phyloP scores from a whole-genome alignment of 2,329 filamentous ascomycete species.

The Orbilia blumenaviensis region DNA sequence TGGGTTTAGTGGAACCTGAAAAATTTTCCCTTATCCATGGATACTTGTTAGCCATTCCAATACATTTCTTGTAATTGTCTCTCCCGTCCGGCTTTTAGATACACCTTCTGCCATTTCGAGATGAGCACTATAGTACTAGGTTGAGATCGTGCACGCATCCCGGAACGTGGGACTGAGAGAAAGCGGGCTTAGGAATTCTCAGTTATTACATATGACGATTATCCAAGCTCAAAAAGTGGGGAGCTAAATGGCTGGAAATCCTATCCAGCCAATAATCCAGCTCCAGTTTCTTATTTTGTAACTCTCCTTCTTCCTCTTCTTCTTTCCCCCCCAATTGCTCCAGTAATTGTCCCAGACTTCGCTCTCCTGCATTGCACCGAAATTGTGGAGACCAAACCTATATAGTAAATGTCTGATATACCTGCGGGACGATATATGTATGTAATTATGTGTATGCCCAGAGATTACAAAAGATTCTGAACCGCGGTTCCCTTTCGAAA shows the following conservation, averaged over 20 bases:
- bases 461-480: neutral
- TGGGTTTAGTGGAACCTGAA: neutral
- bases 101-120: neutral
- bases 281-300: neutral
- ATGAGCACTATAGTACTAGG: neutral
- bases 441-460: too few species aligned
- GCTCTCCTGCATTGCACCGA: neutral
- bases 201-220: constrained; percentile 5
- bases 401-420: constrained; percentile 9
- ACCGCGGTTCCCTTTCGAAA: constrained; percentile 5
- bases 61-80: constrained; percentile 4
- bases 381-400: neutral
- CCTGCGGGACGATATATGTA: neutral
- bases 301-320: too few species aligned
- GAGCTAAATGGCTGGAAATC: constrained; percentile 1
- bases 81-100: neutral
- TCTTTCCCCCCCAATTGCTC: too few species aligned
- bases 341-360: too few species aligned
- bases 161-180: constrained; percentile 5
- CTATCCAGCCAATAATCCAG: constrained; percentile 26
- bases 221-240: neutral
- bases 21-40: constrained; percentile 14
- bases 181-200: neutral
- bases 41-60: neutral
- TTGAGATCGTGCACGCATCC: neutral